Base-by-base conservation (phyloP, 2,329 filamentous ascomycete genomes). In the Fusarium floridanum region DNA sequence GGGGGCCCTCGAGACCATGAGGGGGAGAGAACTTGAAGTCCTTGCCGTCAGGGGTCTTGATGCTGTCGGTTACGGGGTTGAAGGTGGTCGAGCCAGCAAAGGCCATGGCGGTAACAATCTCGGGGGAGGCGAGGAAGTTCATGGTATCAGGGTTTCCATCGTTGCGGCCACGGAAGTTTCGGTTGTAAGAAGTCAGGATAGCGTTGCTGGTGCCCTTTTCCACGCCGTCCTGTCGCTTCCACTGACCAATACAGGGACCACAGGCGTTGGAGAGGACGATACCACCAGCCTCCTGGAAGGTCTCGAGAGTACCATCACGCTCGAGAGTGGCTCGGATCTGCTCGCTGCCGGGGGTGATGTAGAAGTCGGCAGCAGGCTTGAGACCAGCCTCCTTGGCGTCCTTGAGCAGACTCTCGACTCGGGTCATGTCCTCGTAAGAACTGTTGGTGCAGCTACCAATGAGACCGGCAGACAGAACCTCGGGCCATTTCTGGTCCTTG, bases 361-460 rank as follows among this genome's bases (percentile, higher is more conserved):
- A 96, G 89, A 98, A 98, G 76, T 95, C 87, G 76, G 95, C 86
- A 90, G 98, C 98, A 80, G 97, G 90, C 91, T 98, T 98, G 83
- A 99, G 81, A 74, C 97, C 97, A 84, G 98, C 95, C 84, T 94
- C 88, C 78, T 98, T 90, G 77, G 97, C 97, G 83, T 98, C 95
- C 76, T 80, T 80, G 16, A 80, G 79, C 92, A 92, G 75, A 94
- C 96, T 83, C 98, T 98, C 72, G 94, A 95, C 95, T 77, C 97
- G 94, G 80, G 92, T 93, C 96, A 98, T 98, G 82, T 98, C 97
- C 88, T 92, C 91, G 81, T 92, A 92, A 12, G 90, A 92, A 37
- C 89, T 91, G 91, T 99, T 99, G 80, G 97, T 99, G 94, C 97
- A 99, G 80, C 95, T 98, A 78, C 97, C 97, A 81, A 99, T 98